Evolutionary conservation across 129 eudicot genomes (phyloP), one percentile per base, ranked within the genome.

Genomic region (Pseudognaphalium luteoalbum): DNA sequence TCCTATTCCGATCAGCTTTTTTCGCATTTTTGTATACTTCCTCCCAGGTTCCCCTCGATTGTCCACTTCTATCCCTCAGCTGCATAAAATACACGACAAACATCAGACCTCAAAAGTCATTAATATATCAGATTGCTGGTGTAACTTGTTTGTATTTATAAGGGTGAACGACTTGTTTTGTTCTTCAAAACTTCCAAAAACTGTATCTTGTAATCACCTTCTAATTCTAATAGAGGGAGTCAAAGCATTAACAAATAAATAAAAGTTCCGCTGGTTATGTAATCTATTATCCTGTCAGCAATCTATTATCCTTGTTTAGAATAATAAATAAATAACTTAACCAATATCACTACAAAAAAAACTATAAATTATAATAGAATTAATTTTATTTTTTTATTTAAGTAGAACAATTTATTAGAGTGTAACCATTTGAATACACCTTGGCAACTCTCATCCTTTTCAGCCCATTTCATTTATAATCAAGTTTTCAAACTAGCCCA

Each of bases 11-110:
- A 33, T 89, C 97, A 22, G 79, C 97, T 83, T 88, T 89, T 72
- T 85, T 87, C 14, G 91, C 96, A 87, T 72, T 94, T 80, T 90
- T 84, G 83, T 91, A 94, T 58, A 94, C 96, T 17, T 94, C 98
- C 70, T 94, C 98, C 98, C 98, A 94, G n/a, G 92, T 87, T 68
- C 93, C 96, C 80, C 87, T 88, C 42, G 87, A 72, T 73, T 87
- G 92, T 73, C 87, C 97, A 54, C 93, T 91, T 85, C 98, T 94
- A 71, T 84, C 98, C 89, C 86, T 91, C 86, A 91, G 61, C 98
- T 94, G 85, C 85, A 84, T 51, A 44, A 63, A 77, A 66, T 16
- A 65, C 3, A 10, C 57, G 25, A 63, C 79, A 47, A 41, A 62
- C 9, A 74, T 57, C 15, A 76, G 41, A 56, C 41, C 69, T 28